Base-by-base conservation (phyloP, 805 yeast genomes). In the Geotrichum ghanense region DNA sequence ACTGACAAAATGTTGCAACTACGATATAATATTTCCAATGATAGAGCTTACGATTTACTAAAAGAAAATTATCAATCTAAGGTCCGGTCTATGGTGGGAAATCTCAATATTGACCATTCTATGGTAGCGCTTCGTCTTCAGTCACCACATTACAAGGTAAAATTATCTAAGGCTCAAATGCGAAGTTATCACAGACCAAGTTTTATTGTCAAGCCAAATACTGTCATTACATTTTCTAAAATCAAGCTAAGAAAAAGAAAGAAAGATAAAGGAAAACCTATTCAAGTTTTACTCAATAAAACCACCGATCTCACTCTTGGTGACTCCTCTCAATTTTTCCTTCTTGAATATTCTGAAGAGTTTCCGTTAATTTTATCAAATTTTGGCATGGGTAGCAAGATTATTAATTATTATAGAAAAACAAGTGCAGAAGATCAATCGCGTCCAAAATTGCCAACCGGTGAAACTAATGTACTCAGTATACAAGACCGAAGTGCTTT, bases 381-480 rank as follows among this genome's bases (percentile, higher is more conserved):
- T 50, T 86, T 83, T 62, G 98, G 98, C 49, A 92, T 92, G 98
- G 94, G 95, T 5, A 82, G 89, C 41, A 92, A 90, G 60, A 67
- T 92, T 49, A 84, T 92, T 55, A 92, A 92, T 59, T 92, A 92
- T 61, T 92, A 92, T 63, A 74, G 98, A 53, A 90, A 90, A 61
- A 78, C 76, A 50, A 71, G 71, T 49, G 87, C 81, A 14, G 88
- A 84, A 44, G 98, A 92, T 61, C 75, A 77, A 3, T 72, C 83
- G 3, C 76, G 97, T 50, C 97, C 97, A 0, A 90, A 89, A 57
- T 70, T 88, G 22, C 76, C 86, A 1, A 73, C 88, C 39, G 98
- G 98, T 41, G 98, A 92, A 61, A 92, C 97, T 0, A 92, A 85
- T 65, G 95, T 92, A 2, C 69, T 92, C 31, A 97, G 96, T n/a